Evolutionary conservation across 2,329 filamentous ascomycete species (phyloP), one percentile per base, ranked within the genome.

Genomic region (Paraphoma chrysanthemicola): DNA sequence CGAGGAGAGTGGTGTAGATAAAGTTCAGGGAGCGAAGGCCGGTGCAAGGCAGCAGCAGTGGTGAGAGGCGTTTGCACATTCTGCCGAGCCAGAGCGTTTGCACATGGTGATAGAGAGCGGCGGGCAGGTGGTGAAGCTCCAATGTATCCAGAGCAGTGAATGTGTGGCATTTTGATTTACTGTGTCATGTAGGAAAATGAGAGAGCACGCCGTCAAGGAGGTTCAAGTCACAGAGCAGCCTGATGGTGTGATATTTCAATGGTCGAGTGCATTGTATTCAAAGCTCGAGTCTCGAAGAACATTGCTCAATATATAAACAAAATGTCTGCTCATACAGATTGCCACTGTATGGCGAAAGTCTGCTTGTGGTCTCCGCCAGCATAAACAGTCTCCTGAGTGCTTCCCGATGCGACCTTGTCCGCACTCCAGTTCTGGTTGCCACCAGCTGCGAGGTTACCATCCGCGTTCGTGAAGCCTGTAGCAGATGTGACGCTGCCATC

Each of bases 361-460:
- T 68, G 63, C 7, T 64, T 59, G 56, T 78, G 76, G 43, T 71
- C 67, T 1, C 58, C 62, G 3, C 72, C 71, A 16, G 75, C 72
- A 64, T 79, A 82, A 1, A 84, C 77, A n/a, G 66, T 75, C 42
- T 74, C 76, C 68, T 83, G 80, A 45, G 72, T 78, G 43, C 68
- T 78, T 1, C 81, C 80, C 31, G 68, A 71, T 6, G 81, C 77
- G 14, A 75, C 73, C 18, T 66, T 68, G 57, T 80, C 78, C 0
- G 82, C 80, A 36, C 78, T 82, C 62, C 80, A 84, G 0, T 66
- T 71, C 8, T 67, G 67, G 36, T 70, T 77, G 5, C 77, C 78
- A 4, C 73, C 73, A 17, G 71, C 78, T 0, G 75, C 73, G 41
- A 84, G 50, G 8, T 70, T 70, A 2, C 70, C 72, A 4, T 74